Conservation (phyloP, 176 grass and related monocot species). For the Neostapfia colusana region DNA sequence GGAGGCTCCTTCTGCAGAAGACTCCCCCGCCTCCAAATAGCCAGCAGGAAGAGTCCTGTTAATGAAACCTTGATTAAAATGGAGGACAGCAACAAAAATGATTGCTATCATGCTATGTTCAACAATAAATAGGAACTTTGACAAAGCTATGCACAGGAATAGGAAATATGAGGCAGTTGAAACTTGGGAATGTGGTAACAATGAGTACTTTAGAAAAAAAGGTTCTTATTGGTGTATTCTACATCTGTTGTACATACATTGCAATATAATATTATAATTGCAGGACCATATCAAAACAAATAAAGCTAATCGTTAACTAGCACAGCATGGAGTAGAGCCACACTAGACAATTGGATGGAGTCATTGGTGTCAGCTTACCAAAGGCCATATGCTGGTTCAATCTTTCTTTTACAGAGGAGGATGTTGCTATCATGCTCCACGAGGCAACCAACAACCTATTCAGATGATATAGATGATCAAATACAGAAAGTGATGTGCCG, state of each 20-base stretch:
- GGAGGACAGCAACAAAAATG: neutral
- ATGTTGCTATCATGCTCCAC: slow-evolving; percentile 96
- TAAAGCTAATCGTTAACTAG: neutral
- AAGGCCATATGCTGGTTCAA: slow-evolving; percentile 90
- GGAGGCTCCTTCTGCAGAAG: slow-evolving; percentile 73
- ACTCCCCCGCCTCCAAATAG: slow-evolving; percentile 94
- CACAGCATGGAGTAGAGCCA: neutral
- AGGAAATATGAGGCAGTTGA: slow-evolving; percentile 6
- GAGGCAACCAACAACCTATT: slow-evolving; percentile 91
- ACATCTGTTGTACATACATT: neutral
- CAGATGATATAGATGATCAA: neutral
- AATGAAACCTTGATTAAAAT: slow-evolving; percentile 32
- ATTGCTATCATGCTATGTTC: neutral
- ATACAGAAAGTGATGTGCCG: slow-evolving; percentile 1
- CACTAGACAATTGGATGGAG: neutral
- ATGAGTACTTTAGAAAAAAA: neutral
- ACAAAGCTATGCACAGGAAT: neutral
- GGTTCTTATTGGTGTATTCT: neutral
- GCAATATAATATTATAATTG: neutral
- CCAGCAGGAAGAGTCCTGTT: slow-evolving; percentile 98
- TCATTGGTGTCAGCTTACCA: slow-evolving; percentile 54
- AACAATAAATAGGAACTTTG: neutral
- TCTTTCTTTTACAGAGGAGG: slow-evolving; percentile 91
- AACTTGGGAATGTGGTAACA: neutral
- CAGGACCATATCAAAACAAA: neutral